Conservation (phyloP, 352 stramenopile species). For the Phytophthora pinifolia region DNA sequence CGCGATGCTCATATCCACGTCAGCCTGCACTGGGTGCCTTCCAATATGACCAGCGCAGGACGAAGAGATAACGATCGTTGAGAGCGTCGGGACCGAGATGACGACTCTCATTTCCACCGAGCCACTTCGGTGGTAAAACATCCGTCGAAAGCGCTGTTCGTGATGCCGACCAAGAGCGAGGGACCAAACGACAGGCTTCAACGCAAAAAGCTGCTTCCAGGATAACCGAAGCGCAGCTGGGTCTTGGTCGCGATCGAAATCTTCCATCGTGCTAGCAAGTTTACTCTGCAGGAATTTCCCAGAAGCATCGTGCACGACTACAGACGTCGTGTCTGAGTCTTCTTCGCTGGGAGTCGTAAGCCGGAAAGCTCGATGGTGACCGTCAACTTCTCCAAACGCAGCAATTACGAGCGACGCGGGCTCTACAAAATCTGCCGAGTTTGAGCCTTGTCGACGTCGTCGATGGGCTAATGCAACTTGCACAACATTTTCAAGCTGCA, state of each 20-base stretch:
- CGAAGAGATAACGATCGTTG: slow-evolving; percentile 18
- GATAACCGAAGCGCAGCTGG: slow-evolving; percentile 8
- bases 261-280: slow-evolving; percentile 1
- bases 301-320: slow-evolving; percentile 10
- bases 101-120: slow-evolving; percentile 9
- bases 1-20: slow-evolving; percentile 21
- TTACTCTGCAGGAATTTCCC: slow-evolving; percentile 9
- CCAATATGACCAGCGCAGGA: slow-evolving; percentile 4
- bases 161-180: slow-evolving; percentile 19
- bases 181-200: slow-evolving; percentile 33
- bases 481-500: slow-evolving; percentile 9
- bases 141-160: slow-evolving; percentile 11
- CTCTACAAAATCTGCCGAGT: neutral
- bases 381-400: slow-evolving; percentile 28
- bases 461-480: neutral
- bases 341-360: slow-evolving; percentile 13
- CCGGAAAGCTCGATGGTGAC: slow-evolving; percentile 35
- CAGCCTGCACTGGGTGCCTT: neutral
- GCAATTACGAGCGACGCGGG: slow-evolving; percentile 19
- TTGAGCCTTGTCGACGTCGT: neutral
- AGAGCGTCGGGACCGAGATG: slow-evolving; percentile 23
- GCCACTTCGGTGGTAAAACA: slow-evolving; percentile 11
- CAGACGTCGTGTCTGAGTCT: slow-evolving; percentile 1
- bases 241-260: slow-evolving; percentile 13
- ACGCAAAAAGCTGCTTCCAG: slow-evolving; percentile 29